Conservation (phyloP, 2,329 filamentous ascomycete genomes). For the Lasiodiplodia theobromae region DNA sequence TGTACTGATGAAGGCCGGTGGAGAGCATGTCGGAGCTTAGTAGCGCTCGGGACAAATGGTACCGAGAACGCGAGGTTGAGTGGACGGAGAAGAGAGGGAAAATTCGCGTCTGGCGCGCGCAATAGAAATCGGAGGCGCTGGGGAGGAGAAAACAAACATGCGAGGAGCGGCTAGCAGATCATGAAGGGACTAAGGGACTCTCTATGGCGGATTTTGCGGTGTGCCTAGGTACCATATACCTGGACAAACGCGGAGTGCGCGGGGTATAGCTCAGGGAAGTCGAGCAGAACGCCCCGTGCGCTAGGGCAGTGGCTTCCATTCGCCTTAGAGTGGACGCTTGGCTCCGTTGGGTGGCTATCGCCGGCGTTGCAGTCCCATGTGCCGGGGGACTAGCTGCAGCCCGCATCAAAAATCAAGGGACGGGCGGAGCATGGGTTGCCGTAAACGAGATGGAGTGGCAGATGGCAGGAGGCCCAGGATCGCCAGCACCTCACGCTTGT, state of each 20-base stretch:
- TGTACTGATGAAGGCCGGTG: conserved; percentile 48
- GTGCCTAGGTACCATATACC: conserved; percentile 47
- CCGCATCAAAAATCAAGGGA: conserved; percentile 30
- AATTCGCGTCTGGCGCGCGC: conserved; percentile 27
- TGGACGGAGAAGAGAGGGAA: conserved; percentile 18
- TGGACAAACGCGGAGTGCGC: conserved; percentile 41
- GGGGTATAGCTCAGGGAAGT: conserved; percentile 44
- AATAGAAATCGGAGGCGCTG: conserved; percentile 4
- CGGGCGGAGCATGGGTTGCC: conserved; percentile 29
- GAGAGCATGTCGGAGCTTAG: conserved; percentile 43
- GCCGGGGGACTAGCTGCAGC: conserved; percentile 28
- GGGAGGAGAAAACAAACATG: conserved; percentile 23
- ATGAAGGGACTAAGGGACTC: conserved; percentile 6
- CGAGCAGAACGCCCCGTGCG: conserved; percentile 29
- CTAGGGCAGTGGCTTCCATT: conserved; percentile 22
- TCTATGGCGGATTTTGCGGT: conserved; percentile 35
- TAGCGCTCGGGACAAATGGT: conserved; percentile 13
- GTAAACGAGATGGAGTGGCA: conserved; percentile 31
- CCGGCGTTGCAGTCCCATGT: conserved; percentile 28
- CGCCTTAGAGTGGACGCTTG: conserved; percentile 29
- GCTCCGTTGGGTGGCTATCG: conserved; percentile 28
- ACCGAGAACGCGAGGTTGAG: conserved; percentile 23
- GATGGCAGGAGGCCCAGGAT: conserved; percentile 28
- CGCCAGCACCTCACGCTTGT: conserved; percentile 30
- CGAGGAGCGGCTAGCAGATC: conserved; percentile 13